These are phyloP conservation scores for Mucor indicus DNA, from an alignment of 371 early-diverging fungal species.

Conservation along the genomic window DNA sequence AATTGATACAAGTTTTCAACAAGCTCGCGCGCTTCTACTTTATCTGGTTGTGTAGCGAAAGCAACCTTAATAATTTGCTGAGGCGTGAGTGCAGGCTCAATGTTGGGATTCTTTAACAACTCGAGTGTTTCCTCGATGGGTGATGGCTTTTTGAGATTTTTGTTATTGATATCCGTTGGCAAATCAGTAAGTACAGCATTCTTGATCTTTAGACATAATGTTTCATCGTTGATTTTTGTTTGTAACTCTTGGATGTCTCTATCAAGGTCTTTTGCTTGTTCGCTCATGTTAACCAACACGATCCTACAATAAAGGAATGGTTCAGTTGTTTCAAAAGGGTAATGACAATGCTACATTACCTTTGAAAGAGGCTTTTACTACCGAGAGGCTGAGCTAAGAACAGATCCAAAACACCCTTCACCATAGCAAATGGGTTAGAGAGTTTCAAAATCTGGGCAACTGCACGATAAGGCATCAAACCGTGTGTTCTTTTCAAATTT, in stretches of 20 bases:
- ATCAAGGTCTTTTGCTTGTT: slow-evolving; percentile 47
- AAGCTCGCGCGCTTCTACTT: slow-evolving; percentile 22
- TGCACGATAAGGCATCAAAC: slow-evolving; percentile 60
- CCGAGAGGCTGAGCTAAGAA: slow-evolving; percentile 71
- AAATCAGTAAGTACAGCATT: slow-evolving; percentile 49
- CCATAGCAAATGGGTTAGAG: slow-evolving; percentile 64
- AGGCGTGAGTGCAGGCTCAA: slow-evolving; percentile 41
- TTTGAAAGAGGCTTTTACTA: slow-evolving; percentile 56
- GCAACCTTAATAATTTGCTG: slow-evolving; percentile 40
- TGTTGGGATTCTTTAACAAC: slow-evolving; percentile 39
- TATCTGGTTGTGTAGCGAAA: slow-evolving; percentile 21
- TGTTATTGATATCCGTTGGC: slow-evolving; percentile 2
- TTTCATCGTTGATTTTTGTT: slow-evolving; percentile 41
- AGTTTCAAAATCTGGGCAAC: slow-evolving; percentile 54
- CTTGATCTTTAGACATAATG: slow-evolving; percentile 53
- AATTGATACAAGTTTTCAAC: slow-evolving; percentile 45
- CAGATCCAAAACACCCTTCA: slow-evolving; percentile 60
- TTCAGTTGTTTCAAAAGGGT: not conserved
- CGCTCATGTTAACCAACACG: slow-evolving; percentile 51
- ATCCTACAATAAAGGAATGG: slow-evolving; percentile 23
- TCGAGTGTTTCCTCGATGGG: slow-evolving; percentile 28
- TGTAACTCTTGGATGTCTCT: slow-evolving; percentile 53
- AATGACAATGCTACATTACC: slow-evolving; percentile 22
- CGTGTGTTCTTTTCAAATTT: slow-evolving; percentile 56
- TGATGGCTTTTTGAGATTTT: not conserved